A percentile compares a stretch with the other conserved stretches of the same genome.
Evolutionary conservation across 2,329 filamentous ascomycete species (phyloP).

Genomic region (Cercospora sp.): DNA sequence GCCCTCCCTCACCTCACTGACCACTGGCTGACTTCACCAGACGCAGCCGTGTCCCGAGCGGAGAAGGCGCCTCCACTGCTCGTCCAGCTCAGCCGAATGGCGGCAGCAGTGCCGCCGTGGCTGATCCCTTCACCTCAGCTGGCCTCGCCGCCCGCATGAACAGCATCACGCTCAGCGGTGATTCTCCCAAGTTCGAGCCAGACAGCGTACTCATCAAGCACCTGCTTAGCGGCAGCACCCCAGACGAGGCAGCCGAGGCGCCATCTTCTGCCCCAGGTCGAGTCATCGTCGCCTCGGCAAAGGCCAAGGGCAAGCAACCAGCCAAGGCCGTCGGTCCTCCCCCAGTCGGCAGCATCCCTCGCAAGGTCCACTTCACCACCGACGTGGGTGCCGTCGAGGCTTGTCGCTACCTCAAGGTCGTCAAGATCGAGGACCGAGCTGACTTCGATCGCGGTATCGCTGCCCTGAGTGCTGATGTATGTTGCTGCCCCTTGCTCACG

Average conservation of each 20-base stretch:
- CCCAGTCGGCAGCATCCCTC: not conserved
- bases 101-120: not conserved
- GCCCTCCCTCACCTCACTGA: not conserved
- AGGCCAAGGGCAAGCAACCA: slow-evolving; percentile 1
- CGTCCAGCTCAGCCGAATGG: not conserved
- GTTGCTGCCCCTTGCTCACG: slow-evolving; percentile 3
- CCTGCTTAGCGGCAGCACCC: slow-evolving; percentile 24
- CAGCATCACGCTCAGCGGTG: slow-evolving; percentile 4
- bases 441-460: slow-evolving; percentile 5
- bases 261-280: not conserved
- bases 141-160: not conserved
- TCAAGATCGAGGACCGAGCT: not conserved
- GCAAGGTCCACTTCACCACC: slow-evolving; percentile 29
- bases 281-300: slow-evolving; percentile 16
- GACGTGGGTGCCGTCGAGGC: slow-evolving; percentile 26
- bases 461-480: slow-evolving; percentile 23
- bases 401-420: slow-evolving; percentile 31
- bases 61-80: not conserved
- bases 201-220: slow-evolving; percentile 9
- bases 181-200: slow-evolving; percentile 2
- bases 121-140: not conserved
- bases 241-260: slow-evolving; percentile 12
- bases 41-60: not conserved
- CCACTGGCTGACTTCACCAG: not conserved
- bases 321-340: slow-evolving; percentile 26